A percentile compares a stretch with the other conserved stretches of the same genome.
Evolutionary conservation across 331 rosid genomes (phyloP).

Genomic region (Cucumis variabilis): DNA sequence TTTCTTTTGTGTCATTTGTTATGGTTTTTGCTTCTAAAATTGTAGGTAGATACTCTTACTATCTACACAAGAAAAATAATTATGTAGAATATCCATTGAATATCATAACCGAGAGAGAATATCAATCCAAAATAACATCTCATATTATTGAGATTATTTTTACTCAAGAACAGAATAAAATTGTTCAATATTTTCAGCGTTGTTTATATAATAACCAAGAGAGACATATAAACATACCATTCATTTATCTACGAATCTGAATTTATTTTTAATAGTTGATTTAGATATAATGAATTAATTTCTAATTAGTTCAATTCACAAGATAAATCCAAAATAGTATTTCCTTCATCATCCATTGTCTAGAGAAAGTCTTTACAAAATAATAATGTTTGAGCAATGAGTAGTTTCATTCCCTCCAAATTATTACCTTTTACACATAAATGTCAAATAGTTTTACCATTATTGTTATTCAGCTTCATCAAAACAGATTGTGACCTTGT

Average conservation of each 20-base stretch:
- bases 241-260: no score
- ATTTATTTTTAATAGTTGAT: no score
- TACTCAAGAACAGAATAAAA: no score
- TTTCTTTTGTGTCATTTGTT: not conserved
- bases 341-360: not conserved
- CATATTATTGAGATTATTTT: no score
- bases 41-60: not conserved
- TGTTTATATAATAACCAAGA: no score
- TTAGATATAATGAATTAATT: no score
- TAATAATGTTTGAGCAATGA: not conserved
- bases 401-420: not conserved
- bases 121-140: no score
- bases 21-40: not conserved
- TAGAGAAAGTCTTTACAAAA: not conserved
- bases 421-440: not conserved
- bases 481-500: not conserved
- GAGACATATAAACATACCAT: no score
- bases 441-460: slow-evolving; percentile 10
- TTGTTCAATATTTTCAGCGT: no score
- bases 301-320: no score
- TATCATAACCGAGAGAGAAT: no score
- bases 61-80: not conserved
- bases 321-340: not conserved
- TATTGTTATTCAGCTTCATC: not conserved
- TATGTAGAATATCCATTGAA: no score